phyloP scores from a whole-genome alignment of 805 yeast species.

The Kodamaea sagamina region DNA sequence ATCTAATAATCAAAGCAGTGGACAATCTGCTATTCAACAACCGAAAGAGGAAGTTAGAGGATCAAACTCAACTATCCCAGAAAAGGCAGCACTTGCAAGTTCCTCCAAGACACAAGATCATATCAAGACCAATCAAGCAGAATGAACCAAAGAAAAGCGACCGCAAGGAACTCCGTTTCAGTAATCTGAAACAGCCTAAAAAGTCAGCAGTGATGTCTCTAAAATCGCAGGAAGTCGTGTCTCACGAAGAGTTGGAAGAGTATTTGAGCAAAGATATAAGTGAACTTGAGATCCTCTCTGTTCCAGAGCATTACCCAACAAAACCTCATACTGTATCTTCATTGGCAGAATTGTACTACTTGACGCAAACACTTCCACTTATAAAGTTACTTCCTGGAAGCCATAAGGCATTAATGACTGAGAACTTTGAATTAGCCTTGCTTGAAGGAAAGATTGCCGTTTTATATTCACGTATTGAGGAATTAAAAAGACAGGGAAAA shows the following conservation, averaged over 20 bases:
- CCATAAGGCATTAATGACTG: slow-evolving; percentile 83
- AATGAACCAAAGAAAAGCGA: neutral
- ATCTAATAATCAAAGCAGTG: slow-evolving; percentile 4
- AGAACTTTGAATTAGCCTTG: slow-evolving; percentile 78
- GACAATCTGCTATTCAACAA: slow-evolving; percentile 10
- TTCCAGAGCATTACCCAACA: slow-evolving; percentile 46
- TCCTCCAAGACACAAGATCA: neutral
- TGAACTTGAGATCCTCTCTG: slow-evolving; percentile 38
- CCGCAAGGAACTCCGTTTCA: slow-evolving; percentile 1
- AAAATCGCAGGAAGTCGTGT: slow-evolving; percentile 22
- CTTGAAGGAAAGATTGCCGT: slow-evolving; percentile 91
- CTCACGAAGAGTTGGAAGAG: slow-evolving; percentile 23
- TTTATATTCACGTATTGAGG: slow-evolving; percentile 87
- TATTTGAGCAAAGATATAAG: slow-evolving; percentile 28
- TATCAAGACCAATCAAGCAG: neutral
- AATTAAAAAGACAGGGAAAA: slow-evolving; percentile 77
- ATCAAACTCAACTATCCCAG: neutral
- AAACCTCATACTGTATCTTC: slow-evolving; percentile 50
- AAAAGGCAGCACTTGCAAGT: slow-evolving; percentile 3
- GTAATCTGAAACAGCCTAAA: slow-evolving; percentile 2
- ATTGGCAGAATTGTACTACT: slow-evolving; percentile 80
- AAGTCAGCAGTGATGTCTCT: slow-evolving; percentile 18
- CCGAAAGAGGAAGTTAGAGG: neutral
- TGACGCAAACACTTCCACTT: slow-evolving; percentile 85
- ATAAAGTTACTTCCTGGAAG: slow-evolving; percentile 79